These are phyloP conservation scores for Lachnum nothofagi DNA, from an alignment of 2,329 filamentous ascomycete genomes.

Conservation along the genomic window DNA sequence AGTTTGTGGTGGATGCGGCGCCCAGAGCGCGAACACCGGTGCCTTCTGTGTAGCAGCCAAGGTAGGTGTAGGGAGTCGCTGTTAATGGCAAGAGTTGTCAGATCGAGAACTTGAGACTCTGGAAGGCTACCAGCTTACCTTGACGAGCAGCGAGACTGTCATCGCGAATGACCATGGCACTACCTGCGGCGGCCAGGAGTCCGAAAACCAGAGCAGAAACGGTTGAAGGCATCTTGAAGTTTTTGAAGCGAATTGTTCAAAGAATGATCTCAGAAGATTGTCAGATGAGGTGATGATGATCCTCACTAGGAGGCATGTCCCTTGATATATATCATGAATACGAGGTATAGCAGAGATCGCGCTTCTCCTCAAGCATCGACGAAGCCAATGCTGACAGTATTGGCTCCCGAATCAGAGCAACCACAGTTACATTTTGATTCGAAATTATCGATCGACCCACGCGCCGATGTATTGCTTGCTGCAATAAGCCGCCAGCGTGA, in stretches of 20 bases:
- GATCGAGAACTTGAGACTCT: not conserved
- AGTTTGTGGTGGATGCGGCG: constrained; percentile 1
- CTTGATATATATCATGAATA: not conserved
- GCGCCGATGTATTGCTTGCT: not conserved
- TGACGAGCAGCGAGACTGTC: constrained; percentile 2
- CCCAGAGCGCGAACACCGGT: constrained; percentile 7
- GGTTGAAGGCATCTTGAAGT: not conserved
- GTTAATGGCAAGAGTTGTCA: not conserved
- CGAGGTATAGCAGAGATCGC: not conserved
- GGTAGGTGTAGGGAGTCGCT: constrained; percentile 9
- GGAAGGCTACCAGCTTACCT: not conserved
- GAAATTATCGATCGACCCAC: not conserved
- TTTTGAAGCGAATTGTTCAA: not conserved
- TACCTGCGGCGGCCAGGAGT: constrained; percentile 1
- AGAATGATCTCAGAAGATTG: not conserved
- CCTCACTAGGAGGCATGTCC: not conserved
- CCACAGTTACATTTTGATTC: not conserved
- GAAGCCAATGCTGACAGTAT: not conserved
- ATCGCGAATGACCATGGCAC: constrained; percentile 1
- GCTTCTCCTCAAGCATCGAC: not conserved
- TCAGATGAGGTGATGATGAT: not conserved
- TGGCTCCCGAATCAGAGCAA: not conserved
- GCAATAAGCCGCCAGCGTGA: not conserved
- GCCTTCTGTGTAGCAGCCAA: constrained; percentile 13
- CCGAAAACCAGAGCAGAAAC: constrained; percentile 1